Base-by-base conservation (phyloP, 306 rosid genomes). In the Luffa aegyptiaca region DNA sequence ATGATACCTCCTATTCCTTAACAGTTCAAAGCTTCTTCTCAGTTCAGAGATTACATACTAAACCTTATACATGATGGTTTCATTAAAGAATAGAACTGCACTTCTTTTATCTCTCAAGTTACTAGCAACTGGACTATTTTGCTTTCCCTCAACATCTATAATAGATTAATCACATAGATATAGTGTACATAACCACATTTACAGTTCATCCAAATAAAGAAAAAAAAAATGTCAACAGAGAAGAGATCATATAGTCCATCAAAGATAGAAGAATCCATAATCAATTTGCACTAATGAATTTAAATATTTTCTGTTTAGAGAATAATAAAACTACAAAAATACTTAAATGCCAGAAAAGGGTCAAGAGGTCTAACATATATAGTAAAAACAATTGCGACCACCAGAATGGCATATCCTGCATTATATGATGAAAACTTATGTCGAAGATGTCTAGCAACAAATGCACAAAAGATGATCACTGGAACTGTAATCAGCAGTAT, bases 361-460 rank as follows among this genome's bases (percentile, higher is more conserved):
- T 57, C 46, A 42, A 80, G 83, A 83, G 61, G 78, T 82, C 95
- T 91, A 83, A 91, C 98, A 74, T 83, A 81, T 79, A 90, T 70
- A 65, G 97, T 90, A 86, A 88, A 90, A 83, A 89, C 84, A 86
- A 94, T 78, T 4, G 96, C 89, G 57, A 82, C 90, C 79, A 84
- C 96, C 78, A 90, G 80, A 87, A 89, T 80, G 21, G 93, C 92
- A 81, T 92, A 90, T 84, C 98, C 97, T 69, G 91, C 87, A 82
- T 85, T 77, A 84, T 86, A 79, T n/a, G 88, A 84, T 69, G 92
- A 79, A 88, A 93, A 87, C 81, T 89, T 86, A 80, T 93, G 97
- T 75, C 90, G 89, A 72, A 93, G 98, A 86, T 88, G 98, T 85
- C 97, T 88, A 0, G 91, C 97, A 72, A 90, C 96, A 83, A 88